Percentiles rank a stretch among this genome's conserved stretches.
Evolutionary conservation across 495 filamentous ascomycete genomes (phyloP).

Genomic region (Talaromyces ruber): DNA sequence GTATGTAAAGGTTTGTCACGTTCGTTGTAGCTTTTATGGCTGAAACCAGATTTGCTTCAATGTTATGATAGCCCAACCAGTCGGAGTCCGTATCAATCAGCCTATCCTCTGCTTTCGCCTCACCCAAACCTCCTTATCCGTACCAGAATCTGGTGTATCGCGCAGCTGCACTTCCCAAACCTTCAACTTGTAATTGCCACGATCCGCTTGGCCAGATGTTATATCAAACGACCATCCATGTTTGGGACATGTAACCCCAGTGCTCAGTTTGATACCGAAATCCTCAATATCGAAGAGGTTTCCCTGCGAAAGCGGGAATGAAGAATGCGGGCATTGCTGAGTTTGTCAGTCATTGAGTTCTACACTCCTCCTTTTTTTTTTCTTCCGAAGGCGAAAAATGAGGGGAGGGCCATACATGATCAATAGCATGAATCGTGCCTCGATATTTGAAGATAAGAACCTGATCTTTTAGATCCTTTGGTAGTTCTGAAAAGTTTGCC

Average conservation of each 20-base stretch:
- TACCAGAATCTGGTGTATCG: conserved; percentile 12
- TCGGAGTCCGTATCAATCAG: not conserved
- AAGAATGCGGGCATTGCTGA: conserved; percentile 53
- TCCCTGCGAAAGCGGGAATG: conserved; percentile 47
- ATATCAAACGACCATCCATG: conserved; percentile 57
- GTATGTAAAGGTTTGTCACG: no score
- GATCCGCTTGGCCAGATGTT: conserved; percentile 44
- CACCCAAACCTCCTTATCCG: conserved; percentile 50
- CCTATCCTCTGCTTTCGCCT: conserved; percentile 1
- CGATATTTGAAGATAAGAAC: conserved; percentile 50
- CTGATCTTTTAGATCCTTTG: conserved; percentile 43
- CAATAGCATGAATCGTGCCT: conserved; percentile 49
- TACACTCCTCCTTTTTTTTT: not conserved
- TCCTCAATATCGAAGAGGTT: conserved; percentile 56
- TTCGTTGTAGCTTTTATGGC: no score
- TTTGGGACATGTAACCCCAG: conserved; percentile 51
- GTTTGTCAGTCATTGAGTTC: not conserved
- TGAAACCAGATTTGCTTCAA: not conserved
- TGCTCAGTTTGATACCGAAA: conserved; percentile 30
- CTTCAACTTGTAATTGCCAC: conserved; percentile 48
- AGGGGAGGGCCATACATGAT: conserved; percentile 44
- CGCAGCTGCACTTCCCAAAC: conserved; percentile 52
- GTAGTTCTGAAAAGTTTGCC: conserved; percentile 29
- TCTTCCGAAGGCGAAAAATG: not conserved
- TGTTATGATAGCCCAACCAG: not conserved